Base-by-base conservation (phyloP, 768 basidiomycete genomes). In the Boletus tomentosulus region DNA sequence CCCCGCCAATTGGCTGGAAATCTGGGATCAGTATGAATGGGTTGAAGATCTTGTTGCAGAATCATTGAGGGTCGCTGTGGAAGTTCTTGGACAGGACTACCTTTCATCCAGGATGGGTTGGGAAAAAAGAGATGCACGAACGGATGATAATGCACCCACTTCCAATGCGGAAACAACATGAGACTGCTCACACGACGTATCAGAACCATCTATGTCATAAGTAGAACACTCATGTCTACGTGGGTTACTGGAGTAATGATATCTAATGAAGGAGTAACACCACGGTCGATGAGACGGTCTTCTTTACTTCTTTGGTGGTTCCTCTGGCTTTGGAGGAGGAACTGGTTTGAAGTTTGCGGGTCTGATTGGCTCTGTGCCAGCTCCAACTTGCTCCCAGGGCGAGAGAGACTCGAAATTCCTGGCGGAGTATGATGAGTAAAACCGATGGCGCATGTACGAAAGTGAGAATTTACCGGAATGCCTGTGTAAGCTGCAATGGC, bases 41-140 rank as follows among this genome's bases (percentile, higher is more conserved):
- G 94, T 98, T 12, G 97, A 99, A 71, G 95, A 99, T 65, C 69
- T 89, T 37, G 81, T 98, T 56, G 95, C 94, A 4, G 96, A 98
- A 63, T 81, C 84, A 0, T 72, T 99, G 54, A 76, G 91, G 52
- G 76, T 92, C 13, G 90, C 87, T 8, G 83, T 96, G 28, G 95
- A 98, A 73, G 83, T 94, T 16, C 74, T 98, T 55, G 93, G 93
- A 2, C 94, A 98, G 71, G 92, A 96, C 64, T 95, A 95, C 64
- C 76, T 95, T 13, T 89, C 86, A 39, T 78, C 82, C 33, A 75
- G 92, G 54, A 94, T 94, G 92, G 85, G 91, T 2, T 93, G 91
- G 88, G 78, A 69, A 10, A 75, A 70, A 34, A 78, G 74, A 37
- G 60, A 50, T 6, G 3, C 22, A 28, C 48, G 31, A 31, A 44